Percentiles rank a stretch among this genome's conserved stretches.
These are phyloP conservation scores for Paecilomyces niveus DNA, from an alignment of 2,329 filamentous ascomycete genomes.

Conservation along the genomic window DNA sequence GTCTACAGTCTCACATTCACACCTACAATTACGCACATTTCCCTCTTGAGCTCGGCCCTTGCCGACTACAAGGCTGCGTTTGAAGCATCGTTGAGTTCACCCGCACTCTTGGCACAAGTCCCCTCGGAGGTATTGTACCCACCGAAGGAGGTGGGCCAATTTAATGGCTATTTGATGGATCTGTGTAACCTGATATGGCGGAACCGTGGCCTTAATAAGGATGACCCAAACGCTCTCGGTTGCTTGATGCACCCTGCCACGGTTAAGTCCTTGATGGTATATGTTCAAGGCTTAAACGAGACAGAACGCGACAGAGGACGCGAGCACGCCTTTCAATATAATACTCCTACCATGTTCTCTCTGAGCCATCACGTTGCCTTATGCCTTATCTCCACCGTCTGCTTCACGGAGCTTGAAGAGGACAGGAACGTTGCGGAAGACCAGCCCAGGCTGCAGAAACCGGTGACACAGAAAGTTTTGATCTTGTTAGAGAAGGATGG, in stretches of 20 bases:
- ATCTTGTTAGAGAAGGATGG: slow-evolving; percentile 56
- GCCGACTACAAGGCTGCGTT: slow-evolving; percentile 68
- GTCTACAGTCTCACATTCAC: slow-evolving; percentile 67
- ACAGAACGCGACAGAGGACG: slow-evolving; percentile 22
- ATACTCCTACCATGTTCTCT: slow-evolving; percentile 37
- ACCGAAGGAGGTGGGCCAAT: slow-evolving; percentile 56
- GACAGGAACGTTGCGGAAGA: slow-evolving; percentile 24
- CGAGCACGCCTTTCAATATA: slow-evolving; percentile 23
- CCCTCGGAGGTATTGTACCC: slow-evolving; percentile 42
- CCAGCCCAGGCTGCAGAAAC: slow-evolving; percentile 32
- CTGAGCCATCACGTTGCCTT: slow-evolving; percentile 42
- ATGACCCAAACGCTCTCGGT: slow-evolving; percentile 55
- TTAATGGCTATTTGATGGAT: slow-evolving; percentile 83
- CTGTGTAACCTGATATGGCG: slow-evolving; percentile 80
- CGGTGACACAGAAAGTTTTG: slow-evolving; percentile 63
- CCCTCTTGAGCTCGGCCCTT: slow-evolving; percentile 63
- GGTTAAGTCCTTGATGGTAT: slow-evolving; percentile 34
- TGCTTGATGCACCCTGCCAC: slow-evolving; percentile 45
- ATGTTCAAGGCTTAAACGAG: slow-evolving; percentile 33
- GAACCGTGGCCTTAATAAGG: slow-evolving; percentile 59
- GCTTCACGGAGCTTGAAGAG: slow-evolving; percentile 43
- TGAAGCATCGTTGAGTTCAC: slow-evolving; percentile 51
- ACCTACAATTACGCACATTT: slow-evolving; percentile 55
- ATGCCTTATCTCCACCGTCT: slow-evolving; percentile 39
- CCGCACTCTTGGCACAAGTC: slow-evolving; percentile 24